phyloP scores from a whole-genome alignment of 495 filamentous ascomycete genomes.

The Podospora sp. region DNA sequence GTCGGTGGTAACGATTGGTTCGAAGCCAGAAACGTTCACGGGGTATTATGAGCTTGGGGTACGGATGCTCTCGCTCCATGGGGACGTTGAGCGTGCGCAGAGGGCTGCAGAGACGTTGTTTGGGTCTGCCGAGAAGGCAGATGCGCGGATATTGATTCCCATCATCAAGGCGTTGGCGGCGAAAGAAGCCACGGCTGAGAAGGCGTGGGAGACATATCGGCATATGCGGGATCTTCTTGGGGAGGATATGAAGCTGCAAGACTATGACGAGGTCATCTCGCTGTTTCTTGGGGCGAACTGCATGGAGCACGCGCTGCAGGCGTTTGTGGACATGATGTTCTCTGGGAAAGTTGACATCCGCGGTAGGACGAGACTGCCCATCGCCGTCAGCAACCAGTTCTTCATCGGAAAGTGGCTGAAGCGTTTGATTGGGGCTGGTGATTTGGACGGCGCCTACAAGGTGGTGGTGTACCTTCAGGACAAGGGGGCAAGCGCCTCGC shows the following conservation, averaged over 20 bases:
- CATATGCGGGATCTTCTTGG: slow-evolving; percentile 62
- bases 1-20: slow-evolving; percentile 54
- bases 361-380: slow-evolving; percentile 55
- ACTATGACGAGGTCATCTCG: slow-evolving; percentile 71
- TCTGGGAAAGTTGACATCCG: slow-evolving; percentile 52
- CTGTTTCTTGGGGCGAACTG: slow-evolving; percentile 61
- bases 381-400: slow-evolving; percentile 70
- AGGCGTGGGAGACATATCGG: slow-evolving; percentile 70
- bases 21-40: slow-evolving; percentile 53
- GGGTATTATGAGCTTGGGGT: slow-evolving; percentile 71
- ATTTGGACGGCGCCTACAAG: slow-evolving; percentile 67
- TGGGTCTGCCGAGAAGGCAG: slow-evolving; percentile 46
- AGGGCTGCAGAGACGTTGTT: slow-evolving; percentile 63
- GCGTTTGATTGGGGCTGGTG: slow-evolving; percentile 71
- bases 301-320: slow-evolving; percentile 65
- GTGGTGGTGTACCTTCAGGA: slow-evolving; percentile 70
- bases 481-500: slow-evolving; percentile 62
- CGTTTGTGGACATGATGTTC: slow-evolving; percentile 86
- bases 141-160: slow-evolving; percentile 66
- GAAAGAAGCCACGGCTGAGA: slow-evolving; percentile 40
- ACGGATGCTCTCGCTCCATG: slow-evolving; percentile 62
- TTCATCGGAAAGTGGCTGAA: slow-evolving; percentile 84
- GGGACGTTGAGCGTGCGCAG: slow-evolving; percentile 64
- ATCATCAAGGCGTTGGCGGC: slow-evolving; percentile 56
- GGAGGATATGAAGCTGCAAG: slow-evolving; percentile 65